phyloP scores from a whole-genome alignment of 2,329 filamentous ascomycete genomes.

The Tolypocladium pustulatum region DNA sequence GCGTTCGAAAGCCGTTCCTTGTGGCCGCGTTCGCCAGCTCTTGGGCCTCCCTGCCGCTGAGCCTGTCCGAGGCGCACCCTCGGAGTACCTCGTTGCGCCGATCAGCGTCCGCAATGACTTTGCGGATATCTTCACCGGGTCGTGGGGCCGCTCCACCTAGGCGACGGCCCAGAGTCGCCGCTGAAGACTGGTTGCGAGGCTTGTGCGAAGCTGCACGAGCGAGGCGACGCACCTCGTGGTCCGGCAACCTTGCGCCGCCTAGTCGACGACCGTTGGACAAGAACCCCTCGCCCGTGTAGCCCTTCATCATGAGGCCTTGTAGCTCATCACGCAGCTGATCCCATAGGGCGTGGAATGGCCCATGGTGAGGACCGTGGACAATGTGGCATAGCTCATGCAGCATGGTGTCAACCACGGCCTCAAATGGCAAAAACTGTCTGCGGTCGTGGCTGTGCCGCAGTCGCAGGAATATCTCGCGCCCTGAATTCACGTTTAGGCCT shows the following conservation, averaged over 20 bases:
- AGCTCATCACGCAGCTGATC: constrained; percentile 83
- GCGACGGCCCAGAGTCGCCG: constrained; percentile 59
- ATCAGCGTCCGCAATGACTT: constrained; percentile 60
- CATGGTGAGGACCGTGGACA: constrained; percentile 72
- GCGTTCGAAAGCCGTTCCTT: constrained; percentile 66
- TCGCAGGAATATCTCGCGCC: constrained; percentile 71
- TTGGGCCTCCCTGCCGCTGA: constrained; percentile 54
- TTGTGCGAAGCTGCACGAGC: constrained; percentile 68
- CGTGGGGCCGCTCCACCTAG: constrained; percentile 52
- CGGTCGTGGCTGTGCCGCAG: constrained; percentile 67
- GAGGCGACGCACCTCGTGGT: constrained; percentile 62
- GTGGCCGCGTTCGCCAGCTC: constrained; percentile 54
- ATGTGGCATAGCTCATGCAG: constrained; percentile 92
- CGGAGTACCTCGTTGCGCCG: constrained; percentile 55
- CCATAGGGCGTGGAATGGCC: constrained; percentile 76
- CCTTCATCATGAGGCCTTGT: constrained; percentile 63
- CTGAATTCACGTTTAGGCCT: constrained; percentile 69
- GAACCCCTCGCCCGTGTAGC: constrained; percentile 87
- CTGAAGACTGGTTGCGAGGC: constrained; percentile 42
- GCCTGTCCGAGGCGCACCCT: constrained; percentile 66
- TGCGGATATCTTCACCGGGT: constrained; percentile 57
- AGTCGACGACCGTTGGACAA: constrained; percentile 64
- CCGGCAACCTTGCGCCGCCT: constrained; percentile 55
- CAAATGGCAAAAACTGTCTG: constrained; percentile 67
- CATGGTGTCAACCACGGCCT: constrained; percentile 80